Base-by-base conservation (phyloP, 164 flowering plant species). In the Aristolochia californica region DNA sequence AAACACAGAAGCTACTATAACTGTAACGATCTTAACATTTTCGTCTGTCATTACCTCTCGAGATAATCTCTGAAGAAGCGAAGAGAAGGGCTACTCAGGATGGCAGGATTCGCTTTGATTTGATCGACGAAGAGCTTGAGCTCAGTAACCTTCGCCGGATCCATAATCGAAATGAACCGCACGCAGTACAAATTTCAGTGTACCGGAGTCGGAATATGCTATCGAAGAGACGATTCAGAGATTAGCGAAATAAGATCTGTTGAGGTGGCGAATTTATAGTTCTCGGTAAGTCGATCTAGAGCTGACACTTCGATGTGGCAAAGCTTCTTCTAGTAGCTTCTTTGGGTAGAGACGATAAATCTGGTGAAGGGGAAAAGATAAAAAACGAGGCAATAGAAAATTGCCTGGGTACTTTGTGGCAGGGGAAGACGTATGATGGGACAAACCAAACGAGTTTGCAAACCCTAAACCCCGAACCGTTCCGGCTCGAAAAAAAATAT, bases 31-130 rank as follows among this genome's bases (percentile, higher is more conserved):
- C 7, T 9, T 2, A 4, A 34, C 40, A 34, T 34, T 34, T 34
- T 8, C 40, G 10, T 34, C 40, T 12, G 40, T 7, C 40, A 34
- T 34, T 34, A 34, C 98, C 93, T 91, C 26, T 83, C 80, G 67
- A 93, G 79, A 70, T 93, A 89, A 47, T 87, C 94, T 54, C 83
- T 80, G 89, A 93, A 93, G 84, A 93, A 93, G 69, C 84, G 68
- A 27, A 93, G 80, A 10, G 95, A 80, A 24, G 98, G 95, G 64
- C 83, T 81, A 30, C 38, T 27, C 72, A 93, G 95, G 20, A 85
- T 15, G 49, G 94, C 76, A 2, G 98, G 98, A 64, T 85, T 66
- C 54, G 88, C 22, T 60, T 82, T 75, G 75, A 87, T 81, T 68
- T 73, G 86, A 10, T 87, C 82, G 53, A 93, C 57, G 80, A 93